These are phyloP conservation scores for Sporothrix humicola DNA, from an alignment of 2,329 filamentous ascomycete species.

Conservation along the genomic window DNA sequence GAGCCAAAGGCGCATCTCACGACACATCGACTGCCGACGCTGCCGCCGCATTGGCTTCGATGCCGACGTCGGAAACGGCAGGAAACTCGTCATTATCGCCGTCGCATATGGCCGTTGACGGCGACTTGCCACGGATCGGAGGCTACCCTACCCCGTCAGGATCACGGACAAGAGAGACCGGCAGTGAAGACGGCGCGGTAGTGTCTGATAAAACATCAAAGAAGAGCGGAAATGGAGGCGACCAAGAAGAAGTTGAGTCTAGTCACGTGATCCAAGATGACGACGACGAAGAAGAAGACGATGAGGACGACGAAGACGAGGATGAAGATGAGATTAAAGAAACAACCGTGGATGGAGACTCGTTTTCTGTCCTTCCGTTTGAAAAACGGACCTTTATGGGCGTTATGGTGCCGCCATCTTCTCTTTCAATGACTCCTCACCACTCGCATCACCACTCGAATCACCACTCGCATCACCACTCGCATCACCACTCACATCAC, in stretches of 20 bases:
- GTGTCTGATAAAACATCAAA: not conserved
- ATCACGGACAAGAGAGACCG: conserved; percentile 16
- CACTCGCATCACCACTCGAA: not conserved
- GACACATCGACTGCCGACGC: conserved; percentile 1
- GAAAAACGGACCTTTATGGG: conserved; percentile 22
- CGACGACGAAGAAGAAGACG: conserved; percentile 3
- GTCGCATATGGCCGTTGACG: conserved; percentile 10
- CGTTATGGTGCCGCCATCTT: conserved; percentile 5
- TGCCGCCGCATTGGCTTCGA: not conserved
- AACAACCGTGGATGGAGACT: not conserved
- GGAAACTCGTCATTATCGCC: not conserved
- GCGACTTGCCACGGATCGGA: not conserved
- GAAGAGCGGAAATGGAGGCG: not conserved
- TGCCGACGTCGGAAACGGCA: conserved; percentile 16
- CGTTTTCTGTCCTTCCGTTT: not conserved
- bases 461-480: not conserved
- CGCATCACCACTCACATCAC: not conserved
- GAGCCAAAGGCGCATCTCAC: not conserved
- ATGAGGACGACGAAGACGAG: conserved; percentile 10
- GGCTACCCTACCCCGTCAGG: conserved; percentile 19
- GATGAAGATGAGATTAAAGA: not conserved
- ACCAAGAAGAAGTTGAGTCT: not conserved
- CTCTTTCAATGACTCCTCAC: not conserved
- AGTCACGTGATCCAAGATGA: not conserved
- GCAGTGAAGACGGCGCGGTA: not conserved